Percentiles rank a stretch among this genome's conserved stretches.
Evolutionary conservation across 257 asterid species (phyloP).

Genomic region (Rehmannia glutinosa): DNA sequence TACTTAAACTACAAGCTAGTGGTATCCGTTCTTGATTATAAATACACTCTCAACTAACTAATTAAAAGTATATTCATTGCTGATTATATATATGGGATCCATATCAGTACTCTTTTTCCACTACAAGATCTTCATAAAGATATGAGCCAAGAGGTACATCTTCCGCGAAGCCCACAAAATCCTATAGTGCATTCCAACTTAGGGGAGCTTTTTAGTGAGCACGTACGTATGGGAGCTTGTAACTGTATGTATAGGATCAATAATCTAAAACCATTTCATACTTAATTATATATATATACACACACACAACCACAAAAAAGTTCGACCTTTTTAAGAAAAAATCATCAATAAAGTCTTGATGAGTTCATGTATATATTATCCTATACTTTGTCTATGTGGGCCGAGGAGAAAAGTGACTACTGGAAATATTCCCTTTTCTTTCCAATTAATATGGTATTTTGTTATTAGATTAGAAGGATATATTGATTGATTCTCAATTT

Average conservation of each 20-base stretch:
- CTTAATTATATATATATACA: background rate
- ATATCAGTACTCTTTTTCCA: background rate
- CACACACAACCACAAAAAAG: background rate
- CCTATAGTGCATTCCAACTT: constrained; percentile 14
- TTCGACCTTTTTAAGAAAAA: background rate
- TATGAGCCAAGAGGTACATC: no score
- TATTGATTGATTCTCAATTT: background rate
- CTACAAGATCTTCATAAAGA: background rate
- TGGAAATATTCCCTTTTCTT: background rate
- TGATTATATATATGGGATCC: no score
- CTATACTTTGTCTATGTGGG: background rate
- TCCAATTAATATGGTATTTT: no score
- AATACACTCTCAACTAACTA: no score
- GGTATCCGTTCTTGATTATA: no score
- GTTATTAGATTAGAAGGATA: no score
- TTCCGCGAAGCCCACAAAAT: no score
- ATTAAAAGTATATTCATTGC: no score
- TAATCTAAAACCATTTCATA: background rate
- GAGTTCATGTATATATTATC: background rate
- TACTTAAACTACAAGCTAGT: no score
- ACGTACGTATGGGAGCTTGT: background rate
- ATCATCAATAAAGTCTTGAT: background rate
- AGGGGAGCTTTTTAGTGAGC: background rate
- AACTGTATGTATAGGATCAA: background rate
- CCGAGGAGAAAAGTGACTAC: background rate